Conservation (phyloP, 768 basidiomycete genomes). For the Tulasnella sp. region DNA sequence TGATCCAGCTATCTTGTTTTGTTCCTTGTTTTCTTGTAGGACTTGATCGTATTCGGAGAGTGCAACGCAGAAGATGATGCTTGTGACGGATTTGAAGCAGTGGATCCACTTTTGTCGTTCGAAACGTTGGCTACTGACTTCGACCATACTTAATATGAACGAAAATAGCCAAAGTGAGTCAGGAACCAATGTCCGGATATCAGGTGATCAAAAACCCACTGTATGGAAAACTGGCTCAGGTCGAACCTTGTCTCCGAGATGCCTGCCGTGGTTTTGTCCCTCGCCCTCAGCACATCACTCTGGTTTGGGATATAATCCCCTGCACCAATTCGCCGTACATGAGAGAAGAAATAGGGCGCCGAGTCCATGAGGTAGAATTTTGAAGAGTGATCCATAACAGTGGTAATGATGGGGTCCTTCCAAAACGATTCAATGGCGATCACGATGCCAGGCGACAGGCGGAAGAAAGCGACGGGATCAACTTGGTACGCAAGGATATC, state of each 20-base stretch:
- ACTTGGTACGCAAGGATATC: slow-evolving; percentile 34
- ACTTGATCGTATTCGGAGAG: slow-evolving; percentile 41
- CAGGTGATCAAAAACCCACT: too few relatives aligned
- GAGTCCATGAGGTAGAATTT: slow-evolving; percentile 94
- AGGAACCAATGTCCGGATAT: too few relatives aligned
- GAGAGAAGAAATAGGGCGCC: slow-evolving; percentile 83
- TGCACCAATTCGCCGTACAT: slow-evolving; percentile 72
- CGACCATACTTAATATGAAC: slow-evolving; percentile 31
- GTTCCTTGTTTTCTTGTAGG: slow-evolving; percentile 34
- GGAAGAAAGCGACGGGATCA: slow-evolving; percentile 25
- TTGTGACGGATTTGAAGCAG: slow-evolving; percentile 39
- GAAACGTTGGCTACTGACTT: slow-evolving; percentile 38
- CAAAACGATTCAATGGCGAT: slow-evolving; percentile 33
- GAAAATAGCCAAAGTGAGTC: too few relatives aligned
- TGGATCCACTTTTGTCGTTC: slow-evolving; percentile 36
- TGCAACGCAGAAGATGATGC: slow-evolving; percentile 41
- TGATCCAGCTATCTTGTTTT: slow-evolving; percentile 38
- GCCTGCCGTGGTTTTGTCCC: slow-evolving; percentile 83
- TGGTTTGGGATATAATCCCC: slow-evolving; percentile 78
- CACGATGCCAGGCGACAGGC: slow-evolving; percentile 29
- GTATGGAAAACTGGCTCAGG: slow-evolving; percentile 41
- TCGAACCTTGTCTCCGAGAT: slow-evolving; percentile 81
- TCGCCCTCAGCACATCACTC: slow-evolving; percentile 77
- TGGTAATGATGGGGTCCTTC: slow-evolving; percentile 31
- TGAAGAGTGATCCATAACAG: slow-evolving; percentile 45